These are phyloP conservation scores for Colletotrichum destructivum DNA, from an alignment of 2,329 filamentous ascomycete species.

Conservation along the genomic window DNA sequence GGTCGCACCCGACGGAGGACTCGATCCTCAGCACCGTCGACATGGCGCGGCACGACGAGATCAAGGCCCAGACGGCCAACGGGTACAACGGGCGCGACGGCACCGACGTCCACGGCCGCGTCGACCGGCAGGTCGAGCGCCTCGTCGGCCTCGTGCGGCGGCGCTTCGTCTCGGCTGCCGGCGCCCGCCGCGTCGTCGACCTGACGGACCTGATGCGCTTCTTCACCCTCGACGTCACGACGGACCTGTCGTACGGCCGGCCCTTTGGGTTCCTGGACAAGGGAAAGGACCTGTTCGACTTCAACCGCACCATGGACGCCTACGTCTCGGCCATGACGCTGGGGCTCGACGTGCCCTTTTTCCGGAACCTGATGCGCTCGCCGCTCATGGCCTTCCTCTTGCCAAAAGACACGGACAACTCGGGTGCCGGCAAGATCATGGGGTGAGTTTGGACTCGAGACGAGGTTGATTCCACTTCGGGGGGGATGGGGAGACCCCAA, in stretches of 20 bases:
- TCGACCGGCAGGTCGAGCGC: too few relatives aligned
- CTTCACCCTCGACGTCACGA: slow-evolving; percentile 46
- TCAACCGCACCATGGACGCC: slow-evolving; percentile 33
- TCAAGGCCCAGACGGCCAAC: slow-evolving; percentile 19
- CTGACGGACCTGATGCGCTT: slow-evolving; percentile 5
- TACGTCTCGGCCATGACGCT: not conserved
- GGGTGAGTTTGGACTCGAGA: too few relatives aligned
- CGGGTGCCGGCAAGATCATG: too few relatives aligned
- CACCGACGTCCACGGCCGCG: too few relatives aligned
- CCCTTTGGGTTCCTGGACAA: slow-evolving; percentile 47
- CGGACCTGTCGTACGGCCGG: slow-evolving; percentile 45
- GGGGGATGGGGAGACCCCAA: too few relatives aligned
- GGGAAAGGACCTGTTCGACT: slow-evolving; percentile 45
- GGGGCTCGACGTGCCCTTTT: not conserved
- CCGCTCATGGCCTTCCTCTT: not conserved
- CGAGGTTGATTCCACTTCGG: too few relatives aligned
- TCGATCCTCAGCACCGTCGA: slow-evolving; percentile 45
- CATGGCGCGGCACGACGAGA: slow-evolving; percentile 43
- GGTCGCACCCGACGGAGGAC: slow-evolving; percentile 45
- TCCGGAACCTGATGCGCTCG: not conserved
- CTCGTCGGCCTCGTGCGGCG: too few relatives aligned
- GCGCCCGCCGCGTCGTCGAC: not conserved
- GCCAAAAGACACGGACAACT: too few relatives aligned
- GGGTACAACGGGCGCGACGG: slow-evolving; percentile 29
- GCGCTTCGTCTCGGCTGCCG: too few relatives aligned